Conservation (phyloP, 352 stramenopile genomes). For the Pythium periplocum region DNA sequence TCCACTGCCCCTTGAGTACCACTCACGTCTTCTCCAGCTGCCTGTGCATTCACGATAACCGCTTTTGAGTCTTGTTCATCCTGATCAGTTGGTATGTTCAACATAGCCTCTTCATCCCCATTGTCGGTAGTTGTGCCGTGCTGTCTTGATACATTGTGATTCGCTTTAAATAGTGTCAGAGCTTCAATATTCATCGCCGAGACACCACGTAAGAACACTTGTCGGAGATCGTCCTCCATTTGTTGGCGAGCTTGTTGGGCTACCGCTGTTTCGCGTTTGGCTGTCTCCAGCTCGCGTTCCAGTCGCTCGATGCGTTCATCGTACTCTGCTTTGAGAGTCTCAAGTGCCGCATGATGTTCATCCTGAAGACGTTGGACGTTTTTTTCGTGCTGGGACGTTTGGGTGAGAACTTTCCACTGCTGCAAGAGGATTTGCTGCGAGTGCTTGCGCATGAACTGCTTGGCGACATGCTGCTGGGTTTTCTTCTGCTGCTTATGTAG, state of each 20-base stretch:
- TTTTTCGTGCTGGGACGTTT: conserved; percentile 9
- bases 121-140: too few species aligned
- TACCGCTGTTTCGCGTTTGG: conserved; percentile 25
- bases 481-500: conserved; percentile 5
- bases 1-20: too few species aligned
- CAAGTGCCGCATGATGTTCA: conserved; percentile 4
- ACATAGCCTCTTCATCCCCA: too few species aligned
- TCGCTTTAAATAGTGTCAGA: conserved; percentile 51
- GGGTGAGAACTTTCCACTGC: conserved; percentile 13
- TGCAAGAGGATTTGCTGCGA: conserved; percentile 9
- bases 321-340: not conserved
- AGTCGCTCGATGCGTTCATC: conserved; percentile 16
- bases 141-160: conserved; percentile 10
- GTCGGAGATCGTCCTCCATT: conserved; percentile 54
- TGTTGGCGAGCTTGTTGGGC: conserved; percentile 37
- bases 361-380: conserved; percentile 1
- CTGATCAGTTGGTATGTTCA: too few species aligned
- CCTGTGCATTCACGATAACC: too few species aligned
- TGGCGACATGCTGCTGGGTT: conserved; percentile 9
- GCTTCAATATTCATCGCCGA: conserved; percentile 81
- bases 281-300: conserved; percentile 33
- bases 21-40: too few species aligned
- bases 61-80: too few species aligned
- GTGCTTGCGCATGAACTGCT: conserved; percentile 7
- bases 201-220: conserved; percentile 63